A percentile compares a stretch with the other conserved stretches of the same genome.
Conservation (phyloP, 345 rosid genomes). For the Rhodamnia argentea region DNA sequence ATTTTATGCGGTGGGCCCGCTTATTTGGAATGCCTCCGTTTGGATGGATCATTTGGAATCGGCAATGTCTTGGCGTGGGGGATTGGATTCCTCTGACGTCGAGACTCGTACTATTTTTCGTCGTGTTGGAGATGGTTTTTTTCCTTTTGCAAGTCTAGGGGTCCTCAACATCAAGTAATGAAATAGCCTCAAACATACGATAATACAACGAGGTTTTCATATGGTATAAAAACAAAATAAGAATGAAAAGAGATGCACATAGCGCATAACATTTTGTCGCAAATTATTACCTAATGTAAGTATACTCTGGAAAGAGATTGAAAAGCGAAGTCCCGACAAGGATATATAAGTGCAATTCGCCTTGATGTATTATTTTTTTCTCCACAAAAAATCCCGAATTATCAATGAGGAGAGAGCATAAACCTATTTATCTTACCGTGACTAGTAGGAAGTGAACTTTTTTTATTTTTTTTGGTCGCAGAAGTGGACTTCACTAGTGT, state of each 20-base stretch:
- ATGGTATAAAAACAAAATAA: background rate
- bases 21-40: background rate
- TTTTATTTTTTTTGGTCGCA: too few relatives aligned
- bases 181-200: background rate
- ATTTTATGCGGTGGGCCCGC: background rate
- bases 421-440: background rate
- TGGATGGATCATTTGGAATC: background rate
- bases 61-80: background rate
- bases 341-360: rapidly evolving
- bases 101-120: background rate
- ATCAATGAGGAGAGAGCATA: background rate
- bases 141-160: background rate
- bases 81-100: background rate
- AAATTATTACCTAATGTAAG: rapidly evolving
- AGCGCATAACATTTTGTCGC: background rate
- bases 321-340: rapidly evolving
- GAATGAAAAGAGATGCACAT: background rate
- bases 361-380: rapidly evolving
- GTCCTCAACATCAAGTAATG: background rate
- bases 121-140: background rate
- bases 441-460: rapidly evolving
- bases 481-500: rapidly evolving
- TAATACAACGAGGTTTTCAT: background rate
- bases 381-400: rapidly evolving
- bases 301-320: background rate